Conservation (phyloP, 2,329 filamentous ascomycete genomes). For the Exophiala calicioides region DNA sequence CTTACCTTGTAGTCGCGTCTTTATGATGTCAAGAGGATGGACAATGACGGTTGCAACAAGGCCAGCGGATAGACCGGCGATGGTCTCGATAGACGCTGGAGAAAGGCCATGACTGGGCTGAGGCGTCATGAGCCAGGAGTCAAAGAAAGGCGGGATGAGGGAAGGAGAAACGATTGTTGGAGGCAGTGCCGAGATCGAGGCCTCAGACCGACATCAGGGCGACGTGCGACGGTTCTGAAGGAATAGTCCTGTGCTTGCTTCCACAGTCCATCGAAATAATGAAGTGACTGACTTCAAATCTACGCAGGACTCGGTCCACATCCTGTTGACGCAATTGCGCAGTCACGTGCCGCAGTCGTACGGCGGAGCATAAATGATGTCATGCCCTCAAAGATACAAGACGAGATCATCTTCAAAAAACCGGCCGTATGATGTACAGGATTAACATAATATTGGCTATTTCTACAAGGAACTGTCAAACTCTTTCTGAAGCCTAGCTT, state of each 20-base stretch:
- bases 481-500: no score
- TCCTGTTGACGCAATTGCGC: no score
- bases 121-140: slow-evolving; percentile 38
- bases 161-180: slow-evolving; percentile 25
- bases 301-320: no score
- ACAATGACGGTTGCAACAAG: slow-evolving; percentile 81
- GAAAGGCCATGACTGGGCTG: slow-evolving; percentile 59
- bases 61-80: slow-evolving; percentile 88
- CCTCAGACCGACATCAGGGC: slow-evolving; percentile 17
- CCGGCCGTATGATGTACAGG: no score
- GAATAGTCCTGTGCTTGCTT: neutral
- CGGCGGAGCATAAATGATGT: no score
- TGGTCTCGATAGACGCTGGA: slow-evolving; percentile 78
- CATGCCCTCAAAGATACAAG: no score
- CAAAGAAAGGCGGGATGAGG: slow-evolving; percentile 3
- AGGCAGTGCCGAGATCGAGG: slow-evolving; percentile 26
- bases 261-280: no score
- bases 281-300: no score
- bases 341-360: no score
- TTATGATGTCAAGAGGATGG: slow-evolving; percentile 92
- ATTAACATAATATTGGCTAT: no score
- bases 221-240: neutral
- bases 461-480: no score
- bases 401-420: no score
- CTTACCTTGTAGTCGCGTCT: slow-evolving; percentile 88